These are phyloP conservation scores for Alternaria ventricosa DNA, from an alignment of 2,329 filamentous ascomycete species.

Conservation along the genomic window DNA sequence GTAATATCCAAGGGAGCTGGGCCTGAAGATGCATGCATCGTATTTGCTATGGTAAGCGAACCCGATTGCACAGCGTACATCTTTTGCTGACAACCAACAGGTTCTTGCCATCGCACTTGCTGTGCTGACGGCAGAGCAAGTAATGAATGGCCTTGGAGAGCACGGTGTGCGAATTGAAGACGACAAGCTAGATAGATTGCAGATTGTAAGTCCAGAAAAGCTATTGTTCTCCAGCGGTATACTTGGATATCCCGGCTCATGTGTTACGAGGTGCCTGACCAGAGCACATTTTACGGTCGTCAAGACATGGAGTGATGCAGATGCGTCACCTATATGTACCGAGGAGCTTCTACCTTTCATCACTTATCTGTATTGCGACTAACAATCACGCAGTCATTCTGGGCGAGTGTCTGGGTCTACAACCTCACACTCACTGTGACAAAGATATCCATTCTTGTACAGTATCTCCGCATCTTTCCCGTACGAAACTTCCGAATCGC, in stretches of 20 bases:
- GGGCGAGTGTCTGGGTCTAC: conserved; percentile 45
- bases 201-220: conserved; percentile 19
- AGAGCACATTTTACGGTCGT: not conserved
- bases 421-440: conserved; percentile 38
- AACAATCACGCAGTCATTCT: conserved; percentile 38
- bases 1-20: conserved; percentile 33
- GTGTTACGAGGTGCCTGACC: not conserved
- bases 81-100: conserved; percentile 22
- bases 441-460: conserved; percentile 43
- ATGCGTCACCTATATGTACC: not conserved
- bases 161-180: conserved; percentile 23
- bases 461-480: conserved; percentile 43
- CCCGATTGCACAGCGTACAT: not conserved
- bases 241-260: not conserved
- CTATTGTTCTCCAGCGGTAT: not conserved
- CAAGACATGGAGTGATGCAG: not conserved
- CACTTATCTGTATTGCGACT: conserved; percentile 8
- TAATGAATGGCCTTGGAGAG: conserved; percentile 40
- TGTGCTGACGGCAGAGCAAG: conserved; percentile 35
- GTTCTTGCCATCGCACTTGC: conserved; percentile 35
- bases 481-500: conserved; percentile 32
- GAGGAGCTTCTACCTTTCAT: not conserved
- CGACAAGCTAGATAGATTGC: conserved; percentile 11
- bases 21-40: conserved; percentile 39
- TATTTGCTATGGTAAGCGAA: conserved; percentile 40